A percentile compares a stretch with the other conserved stretches of the same genome.
phyloP scores from a whole-genome alignment of 306 rosid species.

The Ceratonia siliqua region DNA sequence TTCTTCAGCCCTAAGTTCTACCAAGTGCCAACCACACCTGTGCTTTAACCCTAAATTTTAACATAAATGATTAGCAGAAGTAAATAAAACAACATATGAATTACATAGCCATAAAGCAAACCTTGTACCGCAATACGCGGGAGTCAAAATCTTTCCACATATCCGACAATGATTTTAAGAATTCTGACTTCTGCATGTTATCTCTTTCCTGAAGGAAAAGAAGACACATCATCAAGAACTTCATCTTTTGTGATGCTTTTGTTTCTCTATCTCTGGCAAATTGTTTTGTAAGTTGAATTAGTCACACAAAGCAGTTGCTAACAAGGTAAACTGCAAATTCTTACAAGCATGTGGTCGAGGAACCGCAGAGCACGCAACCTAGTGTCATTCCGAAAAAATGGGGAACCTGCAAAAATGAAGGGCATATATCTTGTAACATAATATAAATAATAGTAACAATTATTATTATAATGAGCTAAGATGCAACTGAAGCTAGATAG shows the following conservation, averaged over 20 bases:
- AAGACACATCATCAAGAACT: conserved; percentile 25
- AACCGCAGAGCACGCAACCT: conserved; percentile 99
- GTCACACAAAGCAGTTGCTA: conserved; percentile 25
- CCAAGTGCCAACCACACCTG: too few relatives aligned
- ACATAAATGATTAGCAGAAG: conserved; percentile 23
- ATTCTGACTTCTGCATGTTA: conserved; percentile 98
- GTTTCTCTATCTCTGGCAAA: background rate
- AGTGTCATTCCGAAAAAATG: conserved; percentile 87
- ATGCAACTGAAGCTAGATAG: background rate
- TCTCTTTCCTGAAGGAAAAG: conserved; percentile 84
- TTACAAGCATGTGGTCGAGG: conserved; percentile 98
- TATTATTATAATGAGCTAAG: background rate
- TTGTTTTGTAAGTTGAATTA: background rate
- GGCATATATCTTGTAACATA: conserved; percentile 16
- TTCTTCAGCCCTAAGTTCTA: too few relatives aligned
- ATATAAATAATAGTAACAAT: conserved; percentile 12
- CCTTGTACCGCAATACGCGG: conserved; percentile 98
- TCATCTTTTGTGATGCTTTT: background rate
- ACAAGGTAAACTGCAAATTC: conserved; percentile 45
- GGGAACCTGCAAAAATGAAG: conserved; percentile 69
- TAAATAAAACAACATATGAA: conserved; percentile 27
- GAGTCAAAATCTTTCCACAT: conserved; percentile 99
- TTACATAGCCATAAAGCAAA: conserved; percentile 40
- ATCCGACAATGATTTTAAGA: conserved; percentile 88
- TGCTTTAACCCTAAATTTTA: too few relatives aligned